Evolutionary conservation across 164 flowering plant genomes (phyloP).

Genomic region (Chloranthus sessilifolius): DNA sequence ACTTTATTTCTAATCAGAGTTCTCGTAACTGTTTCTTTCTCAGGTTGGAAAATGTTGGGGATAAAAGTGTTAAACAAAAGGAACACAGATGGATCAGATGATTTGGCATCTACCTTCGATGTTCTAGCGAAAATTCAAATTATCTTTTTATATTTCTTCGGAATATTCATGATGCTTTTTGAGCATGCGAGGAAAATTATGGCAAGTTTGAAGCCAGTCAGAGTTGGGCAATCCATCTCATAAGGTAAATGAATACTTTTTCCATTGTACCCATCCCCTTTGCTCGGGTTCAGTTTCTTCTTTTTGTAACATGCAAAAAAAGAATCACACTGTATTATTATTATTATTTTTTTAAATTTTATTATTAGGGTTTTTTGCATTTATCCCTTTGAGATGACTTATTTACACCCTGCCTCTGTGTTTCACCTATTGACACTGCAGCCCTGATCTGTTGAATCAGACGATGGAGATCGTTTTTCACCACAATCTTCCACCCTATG

Average conservation of each 20-base stretch:
- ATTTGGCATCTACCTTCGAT: conserved; percentile 6
- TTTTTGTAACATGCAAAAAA: no score
- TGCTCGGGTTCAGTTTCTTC: no score
- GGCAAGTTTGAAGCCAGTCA: conserved; percentile 13
- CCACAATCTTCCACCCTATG: no score
- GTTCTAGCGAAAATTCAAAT: conserved; percentile 16
- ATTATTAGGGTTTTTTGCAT: no score
- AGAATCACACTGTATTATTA: no score
- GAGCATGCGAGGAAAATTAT: conserved; percentile 15
- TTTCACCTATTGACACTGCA: no score
- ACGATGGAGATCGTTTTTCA: no score
- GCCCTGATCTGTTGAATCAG: no score
- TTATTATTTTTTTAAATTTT: no score
- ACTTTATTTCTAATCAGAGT: background rate
- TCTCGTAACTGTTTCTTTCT: background rate
- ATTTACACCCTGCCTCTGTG: no score
- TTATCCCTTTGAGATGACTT: no score
- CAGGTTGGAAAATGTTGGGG: conserved; percentile 13
- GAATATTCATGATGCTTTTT: conserved; percentile 19
- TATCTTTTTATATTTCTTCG: conserved; percentile 22
- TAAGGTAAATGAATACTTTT: conserved; percentile 7
- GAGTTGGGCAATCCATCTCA: conserved; percentile 21
- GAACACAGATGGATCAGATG: conserved; percentile 3
- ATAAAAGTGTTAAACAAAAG: conserved; percentile 9
- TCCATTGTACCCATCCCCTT: background rate